Conservation (phyloP, 108 stramenopile genomes). For the Chaetoceros tenuissimus region DNA sequence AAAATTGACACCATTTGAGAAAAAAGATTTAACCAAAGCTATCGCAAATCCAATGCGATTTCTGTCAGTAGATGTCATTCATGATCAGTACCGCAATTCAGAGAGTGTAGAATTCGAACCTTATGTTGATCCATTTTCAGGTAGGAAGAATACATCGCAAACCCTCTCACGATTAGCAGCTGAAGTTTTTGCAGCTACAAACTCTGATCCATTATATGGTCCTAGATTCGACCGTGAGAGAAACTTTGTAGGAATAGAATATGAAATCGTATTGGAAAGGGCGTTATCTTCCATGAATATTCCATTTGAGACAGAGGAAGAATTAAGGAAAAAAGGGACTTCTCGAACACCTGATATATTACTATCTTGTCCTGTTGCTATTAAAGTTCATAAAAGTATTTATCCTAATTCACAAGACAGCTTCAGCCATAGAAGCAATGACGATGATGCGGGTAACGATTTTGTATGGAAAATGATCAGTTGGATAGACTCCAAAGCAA, state of each 20-base stretch:
- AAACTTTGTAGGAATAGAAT: slow-evolving; percentile 63
- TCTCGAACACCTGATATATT: slow-evolving; percentile 73
- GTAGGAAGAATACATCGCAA: neutral
- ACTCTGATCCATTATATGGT: slow-evolving; percentile 69
- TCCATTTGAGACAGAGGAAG: slow-evolving; percentile 75
- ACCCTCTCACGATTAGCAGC: slow-evolving; percentile 31
- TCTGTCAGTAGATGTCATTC: slow-evolving; percentile 13
- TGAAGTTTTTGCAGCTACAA: slow-evolving; percentile 56
- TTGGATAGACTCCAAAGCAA: slow-evolving; percentile 85
- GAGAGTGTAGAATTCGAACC: neutral
- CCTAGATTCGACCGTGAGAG: slow-evolving; percentile 52
- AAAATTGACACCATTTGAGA: slow-evolving; percentile 23
- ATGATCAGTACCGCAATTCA: neutral
- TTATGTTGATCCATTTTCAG: slow-evolving; percentile 4
- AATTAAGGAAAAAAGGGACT: slow-evolving; percentile 57
- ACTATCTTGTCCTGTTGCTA: slow-evolving; percentile 39
- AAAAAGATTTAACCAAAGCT: slow-evolving; percentile 42
- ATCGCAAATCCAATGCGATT: slow-evolving; percentile 45
- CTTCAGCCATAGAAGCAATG: slow-evolving; percentile 5
- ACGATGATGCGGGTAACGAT: slow-evolving; percentile 17
- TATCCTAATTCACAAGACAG: slow-evolving; percentile 3
- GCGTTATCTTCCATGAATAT: slow-evolving; percentile 43
- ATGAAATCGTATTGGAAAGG: slow-evolving; percentile 59
- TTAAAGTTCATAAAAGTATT: slow-evolving; percentile 18
- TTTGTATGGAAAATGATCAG: slow-evolving; percentile 70